Percentiles rank a stretch among this genome's conserved stretches.
Evolutionary conservation across 2,329 filamentous ascomycete genomes (phyloP).

Genomic region (Fusarium fujikuroi): DNA sequence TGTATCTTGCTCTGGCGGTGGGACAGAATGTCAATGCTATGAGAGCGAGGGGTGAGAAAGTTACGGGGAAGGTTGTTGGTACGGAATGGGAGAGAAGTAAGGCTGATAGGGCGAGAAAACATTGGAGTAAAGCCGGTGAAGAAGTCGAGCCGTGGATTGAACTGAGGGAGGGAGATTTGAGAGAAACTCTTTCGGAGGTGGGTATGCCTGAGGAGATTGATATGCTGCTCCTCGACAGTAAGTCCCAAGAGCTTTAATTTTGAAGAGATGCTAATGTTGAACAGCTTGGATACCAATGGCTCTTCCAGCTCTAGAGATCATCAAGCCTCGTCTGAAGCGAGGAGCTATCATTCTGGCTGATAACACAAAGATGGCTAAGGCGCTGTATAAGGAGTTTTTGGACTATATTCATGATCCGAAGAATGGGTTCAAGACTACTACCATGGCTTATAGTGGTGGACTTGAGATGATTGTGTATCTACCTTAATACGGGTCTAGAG

Average conservation of each 20-base stretch:
- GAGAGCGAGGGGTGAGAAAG: slow-evolving; percentile 32
- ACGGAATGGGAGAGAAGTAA: slow-evolving; percentile 70
- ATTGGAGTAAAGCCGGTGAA: slow-evolving; percentile 65
- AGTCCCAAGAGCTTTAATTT: slow-evolving; percentile 42
- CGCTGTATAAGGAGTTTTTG: slow-evolving; percentile 60
- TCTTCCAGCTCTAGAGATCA: slow-evolving; percentile 61
- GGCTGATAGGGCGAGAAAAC: slow-evolving; percentile 59
- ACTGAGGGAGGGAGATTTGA: slow-evolving; percentile 66
- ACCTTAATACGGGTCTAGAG: background rate
- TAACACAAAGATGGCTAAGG: slow-evolving; percentile 55
- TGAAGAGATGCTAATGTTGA: background rate
- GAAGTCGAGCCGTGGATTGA: slow-evolving; percentile 65
- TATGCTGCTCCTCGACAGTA: slow-evolving; percentile 71
- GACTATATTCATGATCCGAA: slow-evolving; percentile 56
- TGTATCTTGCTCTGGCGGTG: slow-evolving; percentile 70
- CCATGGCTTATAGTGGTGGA: slow-evolving; percentile 47
- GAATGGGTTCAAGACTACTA: slow-evolving; percentile 60
- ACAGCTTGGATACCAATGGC: slow-evolving; percentile 67
- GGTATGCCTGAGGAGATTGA: slow-evolving; percentile 60
- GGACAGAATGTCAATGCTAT: slow-evolving; percentile 55
- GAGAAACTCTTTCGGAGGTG: slow-evolving; percentile 60
- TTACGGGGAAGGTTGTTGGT: slow-evolving; percentile 58
- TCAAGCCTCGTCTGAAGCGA: slow-evolving; percentile 57
- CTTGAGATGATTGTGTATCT: slow-evolving; percentile 46
- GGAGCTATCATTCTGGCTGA: slow-evolving; percentile 63